These are phyloP conservation scores for Pseudozyma sp. DNA, from an alignment of 1,284 basidiomycete species.

Conservation along the genomic window DNA sequence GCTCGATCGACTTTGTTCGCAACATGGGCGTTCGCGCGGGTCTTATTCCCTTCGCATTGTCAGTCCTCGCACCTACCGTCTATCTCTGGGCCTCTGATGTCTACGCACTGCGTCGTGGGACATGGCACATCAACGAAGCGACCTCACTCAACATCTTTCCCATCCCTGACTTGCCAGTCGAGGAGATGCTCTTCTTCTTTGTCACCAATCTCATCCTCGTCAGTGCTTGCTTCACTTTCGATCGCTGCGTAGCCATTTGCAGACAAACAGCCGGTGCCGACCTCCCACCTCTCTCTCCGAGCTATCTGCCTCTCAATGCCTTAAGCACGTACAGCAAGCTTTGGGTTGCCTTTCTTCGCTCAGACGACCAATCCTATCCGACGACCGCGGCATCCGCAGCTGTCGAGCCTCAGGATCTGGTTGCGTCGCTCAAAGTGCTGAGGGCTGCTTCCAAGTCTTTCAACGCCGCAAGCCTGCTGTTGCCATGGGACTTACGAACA, in stretches of 20 bases:
- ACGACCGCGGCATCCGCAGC: slow-evolving; percentile 14
- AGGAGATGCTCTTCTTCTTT: slow-evolving; percentile 65
- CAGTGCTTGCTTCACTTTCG: slow-evolving; percentile 62
- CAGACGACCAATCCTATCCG: slow-evolving; percentile 9
- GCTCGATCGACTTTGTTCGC: slow-evolving; percentile 44
- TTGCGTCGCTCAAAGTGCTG: slow-evolving; percentile 33
- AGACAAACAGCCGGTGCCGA: slow-evolving; percentile 9
- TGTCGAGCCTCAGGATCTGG: slow-evolving; percentile 34
- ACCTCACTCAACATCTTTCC: slow-evolving; percentile 62
- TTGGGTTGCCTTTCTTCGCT: slow-evolving; percentile 51
- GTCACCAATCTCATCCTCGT: slow-evolving; percentile 64
- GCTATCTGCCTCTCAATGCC: slow-evolving; percentile 44
- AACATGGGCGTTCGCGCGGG: slow-evolving; percentile 36
- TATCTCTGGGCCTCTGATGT: slow-evolving; percentile 59
- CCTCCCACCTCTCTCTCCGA: slow-evolving; percentile 46
- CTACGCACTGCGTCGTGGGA: slow-evolving; percentile 59
- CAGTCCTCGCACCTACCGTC: slow-evolving; percentile 39
- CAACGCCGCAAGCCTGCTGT: slow-evolving; percentile 51
- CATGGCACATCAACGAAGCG: slow-evolving; percentile 61
- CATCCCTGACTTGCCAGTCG: slow-evolving; percentile 61
- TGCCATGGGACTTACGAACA: slow-evolving; percentile 62
- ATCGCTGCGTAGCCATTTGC: slow-evolving; percentile 59
- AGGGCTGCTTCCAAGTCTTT: slow-evolving; percentile 58
- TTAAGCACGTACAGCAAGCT: slow-evolving; percentile 37
- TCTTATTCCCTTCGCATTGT: slow-evolving; percentile 21